Percentiles rank a stretch among this genome's conserved stretches.
phyloP scores from a whole-genome alignment of 2,329 filamentous ascomycete species.

The Aspergillus sojae region DNA sequence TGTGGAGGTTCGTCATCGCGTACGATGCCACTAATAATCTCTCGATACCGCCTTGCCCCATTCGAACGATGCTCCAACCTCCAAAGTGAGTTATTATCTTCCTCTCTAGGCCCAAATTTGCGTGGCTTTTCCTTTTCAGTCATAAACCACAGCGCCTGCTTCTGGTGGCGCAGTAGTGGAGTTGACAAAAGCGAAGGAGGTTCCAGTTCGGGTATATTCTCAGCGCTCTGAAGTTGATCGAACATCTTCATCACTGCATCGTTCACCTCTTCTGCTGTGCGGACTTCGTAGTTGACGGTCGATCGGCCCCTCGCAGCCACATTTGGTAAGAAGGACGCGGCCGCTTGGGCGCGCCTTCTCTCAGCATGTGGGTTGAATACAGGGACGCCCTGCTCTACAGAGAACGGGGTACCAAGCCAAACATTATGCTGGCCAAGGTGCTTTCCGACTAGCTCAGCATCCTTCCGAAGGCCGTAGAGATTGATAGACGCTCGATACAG shows the following conservation, averaged over 20 bases:
- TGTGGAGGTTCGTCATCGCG: conserved; percentile 64
- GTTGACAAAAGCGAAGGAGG: conserved; percentile 65
- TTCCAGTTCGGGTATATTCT: conserved; percentile 75
- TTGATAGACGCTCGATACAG: conserved; percentile 70
- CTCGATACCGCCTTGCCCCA: conserved; percentile 68
- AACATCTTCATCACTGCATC: conserved; percentile 86
- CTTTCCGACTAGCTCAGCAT: conserved; percentile 66
- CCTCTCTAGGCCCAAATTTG: conserved; percentile 60
- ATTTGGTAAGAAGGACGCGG: conserved; percentile 30
- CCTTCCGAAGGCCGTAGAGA: conserved; percentile 74
- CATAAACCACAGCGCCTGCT: conserved; percentile 88
- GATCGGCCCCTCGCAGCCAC: conserved; percentile 28
- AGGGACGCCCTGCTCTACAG: conserved; percentile 68
- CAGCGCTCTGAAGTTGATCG: conserved; percentile 74
- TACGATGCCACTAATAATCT: conserved; percentile 79
- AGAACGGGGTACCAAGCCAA: conserved; percentile 67
- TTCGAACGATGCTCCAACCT: conserved; percentile 60
- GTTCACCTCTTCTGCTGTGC: conserved; percentile 83
- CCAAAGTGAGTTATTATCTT: conserved; percentile 76
- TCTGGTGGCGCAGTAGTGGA: conserved; percentile 79
- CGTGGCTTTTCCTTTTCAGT: conserved; percentile 71
- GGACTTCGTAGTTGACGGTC: conserved; percentile 45
- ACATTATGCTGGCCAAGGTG: conserved; percentile 68
- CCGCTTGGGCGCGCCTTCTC: conserved; percentile 48
- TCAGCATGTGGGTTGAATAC: conserved; percentile 76